Evolutionary conservation across 2,329 filamentous ascomycete genomes (phyloP).

Genomic region (Tricladium varicosporioides): DNA sequence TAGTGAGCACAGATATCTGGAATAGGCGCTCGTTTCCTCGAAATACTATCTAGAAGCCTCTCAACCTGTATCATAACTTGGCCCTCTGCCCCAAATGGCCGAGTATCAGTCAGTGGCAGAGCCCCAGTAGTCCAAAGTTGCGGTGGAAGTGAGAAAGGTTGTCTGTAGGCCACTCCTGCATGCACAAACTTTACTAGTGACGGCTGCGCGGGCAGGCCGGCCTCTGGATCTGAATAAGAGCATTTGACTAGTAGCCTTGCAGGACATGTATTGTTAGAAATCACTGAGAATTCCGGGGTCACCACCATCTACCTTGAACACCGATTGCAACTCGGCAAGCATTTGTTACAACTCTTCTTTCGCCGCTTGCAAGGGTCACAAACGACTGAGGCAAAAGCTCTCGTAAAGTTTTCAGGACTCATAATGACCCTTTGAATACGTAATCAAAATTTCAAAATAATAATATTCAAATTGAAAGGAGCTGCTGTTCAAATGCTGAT

Average conservation of each 20-base stretch:
- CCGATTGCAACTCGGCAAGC: slow-evolving; percentile 14
- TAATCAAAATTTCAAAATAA: too few species aligned
- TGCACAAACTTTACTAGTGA: too few species aligned
- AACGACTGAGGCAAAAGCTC: neutral
- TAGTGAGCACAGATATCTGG: slow-evolving; percentile 8
- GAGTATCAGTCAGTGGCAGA: neutral
- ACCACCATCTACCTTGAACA: slow-evolving; percentile 11
- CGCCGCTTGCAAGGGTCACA: slow-evolving; percentile 18
- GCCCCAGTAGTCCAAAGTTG: neutral
- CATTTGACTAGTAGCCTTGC: slow-evolving; percentile 11
- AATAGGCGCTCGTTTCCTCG: slow-evolving; percentile 7
- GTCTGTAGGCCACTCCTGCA: too few species aligned
- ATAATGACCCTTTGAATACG: neutral
- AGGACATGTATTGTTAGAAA: too few species aligned
- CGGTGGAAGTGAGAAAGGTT: neutral
- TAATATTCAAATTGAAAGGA: too few species aligned
- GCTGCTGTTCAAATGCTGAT: too few species aligned
- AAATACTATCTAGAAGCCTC: slow-evolving; percentile 11
- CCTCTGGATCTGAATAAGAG: slow-evolving; percentile 9
- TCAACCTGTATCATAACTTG: slow-evolving; percentile 11
- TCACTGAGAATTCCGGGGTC: too few species aligned
- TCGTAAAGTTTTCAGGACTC: neutral
- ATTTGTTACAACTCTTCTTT: slow-evolving; percentile 21
- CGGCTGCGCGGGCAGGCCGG: neutral
- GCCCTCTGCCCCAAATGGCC: slow-evolving; percentile 4